Percentiles rank a stretch among this genome's conserved stretches.
Evolutionary conservation across 1,284 basidiomycete genomes (phyloP).

Genomic region (Pseudozyma thailandica): DNA sequence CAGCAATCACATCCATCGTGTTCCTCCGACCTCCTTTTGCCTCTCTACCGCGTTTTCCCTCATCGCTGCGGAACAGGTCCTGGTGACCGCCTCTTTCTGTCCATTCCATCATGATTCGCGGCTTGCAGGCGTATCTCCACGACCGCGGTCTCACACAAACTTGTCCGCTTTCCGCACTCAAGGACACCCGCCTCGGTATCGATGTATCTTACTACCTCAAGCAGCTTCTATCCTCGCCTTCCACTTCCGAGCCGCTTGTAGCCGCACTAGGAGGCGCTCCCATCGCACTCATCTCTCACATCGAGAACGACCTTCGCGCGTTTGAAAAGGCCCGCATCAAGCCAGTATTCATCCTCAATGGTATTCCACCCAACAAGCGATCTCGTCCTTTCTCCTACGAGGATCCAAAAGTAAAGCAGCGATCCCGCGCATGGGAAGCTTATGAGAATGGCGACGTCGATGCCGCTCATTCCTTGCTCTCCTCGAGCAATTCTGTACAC

Average conservation of each 20-base stretch:
- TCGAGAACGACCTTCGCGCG: conserved; percentile 88
- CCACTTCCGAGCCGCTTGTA: conserved; percentile 84
- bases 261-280: conserved; percentile 94
- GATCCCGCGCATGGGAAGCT: conserved; percentile 62
- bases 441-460: conserved; percentile 74
- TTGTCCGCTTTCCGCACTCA: conserved; percentile 82
- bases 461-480: conserved; percentile 82
- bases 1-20: too few species aligned
- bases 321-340: conserved; percentile 93
- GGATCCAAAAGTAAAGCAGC: conserved; percentile 58
- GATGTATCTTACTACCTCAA: conserved; percentile 92
- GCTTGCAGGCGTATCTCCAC: conserved; percentile 70
- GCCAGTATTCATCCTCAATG: conserved; percentile 96
- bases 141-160: conserved; percentile 89
- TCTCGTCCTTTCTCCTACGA: conserved; percentile 60
- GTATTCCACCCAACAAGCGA: conserved; percentile 69
- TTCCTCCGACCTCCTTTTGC: neutral
- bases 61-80: conserved; percentile 1
- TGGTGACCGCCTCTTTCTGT: neutral
- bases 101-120: conserved; percentile 38
- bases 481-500: conserved; percentile 75
- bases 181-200: conserved; percentile 94
- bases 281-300: conserved; percentile 74
- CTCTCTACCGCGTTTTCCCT: neutral
- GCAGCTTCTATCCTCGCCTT: conserved; percentile 79